Base-by-base conservation (phyloP, 371 early-diverging fungal genomes). In the Zopfochytrium polystomum region DNA sequence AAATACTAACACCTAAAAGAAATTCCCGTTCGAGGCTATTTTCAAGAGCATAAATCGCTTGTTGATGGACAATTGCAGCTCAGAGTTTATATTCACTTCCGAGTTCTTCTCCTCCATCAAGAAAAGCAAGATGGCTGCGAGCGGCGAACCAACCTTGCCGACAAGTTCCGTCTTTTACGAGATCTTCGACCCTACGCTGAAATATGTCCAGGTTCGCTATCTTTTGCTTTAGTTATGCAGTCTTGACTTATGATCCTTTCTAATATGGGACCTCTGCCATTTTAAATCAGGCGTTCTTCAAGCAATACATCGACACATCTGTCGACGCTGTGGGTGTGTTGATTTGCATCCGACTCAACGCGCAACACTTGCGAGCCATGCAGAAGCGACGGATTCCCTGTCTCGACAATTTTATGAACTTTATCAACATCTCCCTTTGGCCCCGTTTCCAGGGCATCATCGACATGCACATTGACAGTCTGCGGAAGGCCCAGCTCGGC, bases 381-480 rank as follows among this genome's bases (percentile, higher is more conserved):
- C 92, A 93, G 66, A 75, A 88, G 46, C 78, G 93, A 33, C 79
- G 81, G 7, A 84, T 91, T 1, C 90, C 93, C 0, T 82, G 85
- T 25, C 71, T 94, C 25, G 90, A 91, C 62, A 84, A 82, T 62
- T 96, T 88, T 62, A 80, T 88, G 33, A 90, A 93, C 72, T 81
- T 87, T 18, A 82, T 87, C 42, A 92, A 92, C 60, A 92, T 91
- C 86, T 67, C 88, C n/a, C 74, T 96, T 29, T 94, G 94, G 95
- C 95, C 95, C 18, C 76, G 91, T 9, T 95, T 92, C 69, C 92
- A 92, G 60, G 73, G 85, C 34, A 81, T 96, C 15, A 87, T 96
- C 70, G 87, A 91, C 51, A 64, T 88, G 65, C 93, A 95, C 67
- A 82, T 90, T 2, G 92, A 93, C 48, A 91, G 90, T 55, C 67